A percentile compares a stretch with the other conserved stretches of the same genome.
phyloP scores from a whole-genome alignment of 202 grass and related monocot genomes.

The Hordeum pubiflorum region DNA sequence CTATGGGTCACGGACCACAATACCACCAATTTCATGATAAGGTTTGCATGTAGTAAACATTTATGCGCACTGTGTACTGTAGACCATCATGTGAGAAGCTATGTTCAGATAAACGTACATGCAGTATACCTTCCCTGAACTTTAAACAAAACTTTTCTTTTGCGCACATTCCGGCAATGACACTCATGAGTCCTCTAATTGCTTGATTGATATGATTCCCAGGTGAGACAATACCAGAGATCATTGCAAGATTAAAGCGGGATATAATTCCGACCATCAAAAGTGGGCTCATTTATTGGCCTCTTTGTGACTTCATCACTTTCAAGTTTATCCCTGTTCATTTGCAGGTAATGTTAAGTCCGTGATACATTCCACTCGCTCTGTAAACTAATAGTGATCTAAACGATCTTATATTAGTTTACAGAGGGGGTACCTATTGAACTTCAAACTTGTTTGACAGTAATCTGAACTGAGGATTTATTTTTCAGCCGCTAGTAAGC shows the following conservation, averaged over 20 bases:
- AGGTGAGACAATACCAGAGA: constrained; percentile 76
- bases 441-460: not conserved
- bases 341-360: constrained; percentile 59
- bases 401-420: no score
- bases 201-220: constrained; percentile 25
- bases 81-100: constrained; percentile 19
- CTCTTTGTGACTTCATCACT: constrained; percentile 85
- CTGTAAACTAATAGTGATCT: no score
- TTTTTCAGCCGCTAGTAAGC: constrained; percentile 77
- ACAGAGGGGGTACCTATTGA: not conserved
- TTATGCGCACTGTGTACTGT: constrained; percentile 18
- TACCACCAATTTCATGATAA: constrained; percentile 29
- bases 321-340: constrained; percentile 93
- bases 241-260: constrained; percentile 84
- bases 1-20: constrained; percentile 19
- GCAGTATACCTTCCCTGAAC: not conserved
- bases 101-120: constrained; percentile 17
- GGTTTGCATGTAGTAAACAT: constrained; percentile 24
- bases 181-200: constrained; percentile 16
- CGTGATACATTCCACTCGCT: constrained; percentile 9
- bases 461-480: constrained; percentile 14
- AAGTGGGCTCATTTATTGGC: constrained; percentile 85
- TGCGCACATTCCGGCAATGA: constrained; percentile 15
- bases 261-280: constrained; percentile 69
- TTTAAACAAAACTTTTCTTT: not conserved